phyloP scores from a whole-genome alignment of 2,329 filamentous ascomycete genomes.

The Penicillium sp. region DNA sequence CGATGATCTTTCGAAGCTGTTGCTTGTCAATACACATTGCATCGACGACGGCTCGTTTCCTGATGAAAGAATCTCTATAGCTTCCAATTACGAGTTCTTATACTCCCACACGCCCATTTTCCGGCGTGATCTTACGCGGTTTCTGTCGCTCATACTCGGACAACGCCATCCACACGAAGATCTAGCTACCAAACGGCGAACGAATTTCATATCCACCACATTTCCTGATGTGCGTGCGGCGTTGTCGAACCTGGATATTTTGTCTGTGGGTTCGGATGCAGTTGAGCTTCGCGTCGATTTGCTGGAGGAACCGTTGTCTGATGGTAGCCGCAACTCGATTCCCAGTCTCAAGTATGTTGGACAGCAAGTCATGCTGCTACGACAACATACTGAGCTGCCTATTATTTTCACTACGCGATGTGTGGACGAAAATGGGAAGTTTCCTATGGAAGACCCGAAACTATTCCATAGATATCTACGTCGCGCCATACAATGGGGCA shows the following conservation, averaged over 20 bases:
- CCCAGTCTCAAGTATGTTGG: slow-evolving; percentile 81
- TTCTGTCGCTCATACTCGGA: slow-evolving; percentile 73
- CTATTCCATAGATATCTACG: slow-evolving; percentile 77
- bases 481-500: slow-evolving; percentile 81
- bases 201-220: slow-evolving; percentile 82
- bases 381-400: slow-evolving; percentile 80
- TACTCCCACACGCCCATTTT: slow-evolving; percentile 71
- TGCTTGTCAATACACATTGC: slow-evolving; percentile 73
- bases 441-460: slow-evolving; percentile 74
- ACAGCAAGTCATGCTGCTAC: slow-evolving; percentile 77
- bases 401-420: slow-evolving; percentile 86
- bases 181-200: slow-evolving; percentile 65
- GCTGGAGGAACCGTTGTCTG: slow-evolving; percentile 64
- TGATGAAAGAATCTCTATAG: slow-evolving; percentile 60
- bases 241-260: slow-evolving; percentile 77
- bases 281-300: slow-evolving; percentile 82
- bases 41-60: slow-evolving; percentile 67
- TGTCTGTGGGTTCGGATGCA: slow-evolving; percentile 81
- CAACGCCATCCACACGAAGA: slow-evolving; percentile 75
- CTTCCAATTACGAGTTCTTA: slow-evolving; percentile 81
- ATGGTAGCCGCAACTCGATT: slow-evolving; percentile 60
- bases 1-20: slow-evolving; percentile 48
- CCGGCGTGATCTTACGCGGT: slow-evolving; percentile 71
- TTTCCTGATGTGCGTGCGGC: slow-evolving; percentile 82
- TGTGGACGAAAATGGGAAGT: slow-evolving; percentile 75